These are phyloP conservation scores for Kingdonia uniflora DNA, from an alignment of 164 flowering plant species.

Conservation along the genomic window DNA sequence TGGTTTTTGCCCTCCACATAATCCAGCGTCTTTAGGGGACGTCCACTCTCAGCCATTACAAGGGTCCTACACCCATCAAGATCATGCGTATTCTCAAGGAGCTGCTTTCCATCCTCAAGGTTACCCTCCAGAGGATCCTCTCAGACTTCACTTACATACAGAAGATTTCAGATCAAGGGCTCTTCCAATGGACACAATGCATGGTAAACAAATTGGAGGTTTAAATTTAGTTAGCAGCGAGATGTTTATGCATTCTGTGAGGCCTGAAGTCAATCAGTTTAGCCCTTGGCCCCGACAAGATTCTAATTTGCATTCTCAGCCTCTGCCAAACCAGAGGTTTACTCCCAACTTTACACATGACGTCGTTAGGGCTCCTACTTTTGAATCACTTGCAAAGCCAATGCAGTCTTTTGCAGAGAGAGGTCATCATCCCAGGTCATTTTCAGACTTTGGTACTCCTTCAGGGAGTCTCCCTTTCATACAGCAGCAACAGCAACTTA, in stretches of 20 bases:
- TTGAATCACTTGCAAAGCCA: conserved; percentile 12
- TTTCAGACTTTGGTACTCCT: conserved; percentile 15
- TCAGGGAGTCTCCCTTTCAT: conserved; percentile 18
- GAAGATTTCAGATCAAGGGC: conserved; percentile 12
- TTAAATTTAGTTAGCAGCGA: conserved; percentile 23
- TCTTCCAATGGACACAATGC: conserved; percentile 15
- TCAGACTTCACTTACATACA: conserved; percentile 13
- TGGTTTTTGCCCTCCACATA: conserved; percentile 20
- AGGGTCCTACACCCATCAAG: conserved; percentile 20
- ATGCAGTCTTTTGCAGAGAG: conserved; percentile 21
- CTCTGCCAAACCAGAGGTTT: conserved; percentile 11
- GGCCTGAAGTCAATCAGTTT: conserved; percentile 7
- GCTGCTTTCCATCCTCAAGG: conserved; percentile 19
- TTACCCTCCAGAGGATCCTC: conserved; percentile 24
- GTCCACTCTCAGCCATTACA: conserved; percentile 19
- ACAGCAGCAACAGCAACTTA: conserved; percentile 22
- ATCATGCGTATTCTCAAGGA: conserved; percentile 21
- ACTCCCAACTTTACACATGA: conserved; percentile 17
- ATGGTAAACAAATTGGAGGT: conserved; percentile 20
- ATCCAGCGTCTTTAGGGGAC: conserved; percentile 11
- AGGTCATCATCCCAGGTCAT: conserved; percentile 9
- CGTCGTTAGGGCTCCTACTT: conserved; percentile 12
- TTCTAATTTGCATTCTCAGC: conserved; percentile 11
- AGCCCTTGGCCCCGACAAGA: conserved; percentile 6
- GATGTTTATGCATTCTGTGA: conserved; percentile 5